A percentile compares a stretch with the other conserved stretches of the same genome.
Conservation (phyloP, 2,329 filamentous ascomycete species). For the Botrytis porri region DNA sequence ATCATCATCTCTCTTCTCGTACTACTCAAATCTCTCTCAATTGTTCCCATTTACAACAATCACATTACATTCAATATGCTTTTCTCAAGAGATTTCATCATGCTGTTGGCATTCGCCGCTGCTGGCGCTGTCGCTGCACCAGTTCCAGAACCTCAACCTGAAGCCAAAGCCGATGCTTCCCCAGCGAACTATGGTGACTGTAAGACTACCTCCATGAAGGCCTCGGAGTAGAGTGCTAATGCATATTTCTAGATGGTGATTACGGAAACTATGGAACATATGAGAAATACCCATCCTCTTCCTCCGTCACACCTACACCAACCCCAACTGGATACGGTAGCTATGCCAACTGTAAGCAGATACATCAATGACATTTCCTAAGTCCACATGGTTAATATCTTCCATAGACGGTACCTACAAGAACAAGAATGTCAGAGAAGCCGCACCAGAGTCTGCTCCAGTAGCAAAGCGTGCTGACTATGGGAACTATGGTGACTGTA, state of each 20-base stretch:
- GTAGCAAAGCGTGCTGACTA: background rate
- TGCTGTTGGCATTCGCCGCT: constrained; percentile 16
- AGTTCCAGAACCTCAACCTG: constrained; percentile 14
- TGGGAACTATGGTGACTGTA: constrained; percentile 18
- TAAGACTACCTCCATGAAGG: background rate
- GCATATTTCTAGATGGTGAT: background rate
- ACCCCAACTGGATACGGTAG: constrained; percentile 10
- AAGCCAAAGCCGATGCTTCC: constrained; percentile 8
- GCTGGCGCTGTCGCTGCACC: constrained; percentile 10
- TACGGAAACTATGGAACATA: constrained; percentile 18
- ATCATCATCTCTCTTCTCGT: background rate
- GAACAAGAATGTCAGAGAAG: background rate
- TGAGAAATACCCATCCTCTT: constrained; percentile 5
- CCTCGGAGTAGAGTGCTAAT: background rate
- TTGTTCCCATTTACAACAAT: background rate
- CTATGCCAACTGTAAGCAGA: constrained; percentile 9
- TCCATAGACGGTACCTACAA: background rate
- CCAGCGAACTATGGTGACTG: constrained; percentile 14
- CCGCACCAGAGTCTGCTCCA: constrained; percentile 9
- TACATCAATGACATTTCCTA: background rate
- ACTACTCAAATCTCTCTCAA: background rate
- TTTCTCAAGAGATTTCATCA: constrained; percentile 18
- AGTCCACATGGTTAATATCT: background rate
- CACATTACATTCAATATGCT: constrained; percentile 16
- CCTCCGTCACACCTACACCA: background rate